Evolutionary conservation across 2,329 filamentous ascomycete genomes (phyloP), one percentile per base, ranked within the genome.

Genomic region (Madurella fahalii): DNA sequence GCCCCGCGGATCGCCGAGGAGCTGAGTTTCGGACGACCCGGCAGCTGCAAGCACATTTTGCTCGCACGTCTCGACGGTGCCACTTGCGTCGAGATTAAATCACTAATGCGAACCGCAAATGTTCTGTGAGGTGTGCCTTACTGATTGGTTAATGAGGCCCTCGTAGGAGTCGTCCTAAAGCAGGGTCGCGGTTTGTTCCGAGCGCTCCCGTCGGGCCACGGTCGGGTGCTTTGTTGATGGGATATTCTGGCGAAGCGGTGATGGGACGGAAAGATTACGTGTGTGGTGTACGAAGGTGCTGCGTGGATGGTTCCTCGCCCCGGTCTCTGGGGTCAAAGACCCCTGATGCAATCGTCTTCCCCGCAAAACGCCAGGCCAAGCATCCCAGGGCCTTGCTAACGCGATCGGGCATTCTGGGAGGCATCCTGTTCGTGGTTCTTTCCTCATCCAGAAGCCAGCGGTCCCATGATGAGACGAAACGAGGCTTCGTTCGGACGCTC

Each of bases 281-380:
- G n/a, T n/a, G n/a, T n/a, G n/a, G n/a, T n/a, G n/a, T n/a, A n/a
- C n/a, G n/a, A n/a, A n/a, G n/a, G n/a, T n/a, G n/a, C n/a, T n/a
- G n/a, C n/a, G n/a, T n/a, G n/a, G n/a, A n/a, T n/a, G n/a, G n/a
- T 52, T 41, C 53, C 53, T 48, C 32, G 32, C 48, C 48, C 53
- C 13, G 37, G 45, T 51, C 43, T 45, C 44, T 25, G 25, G 25
- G 25, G 25, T 42, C 2, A 16, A 42, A 17, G 25, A 48, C 40
- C 53, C 40, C 41, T 43, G 53, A 47, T 55, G 48, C 48, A 40
- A 48, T 18, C 31, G 39, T 31, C 25, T 50, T 47, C 39, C 53
- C 53, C 53, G 48, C 53, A 52, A 52, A 45, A 48, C 43, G 31
- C 43, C 37, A 43, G n/a, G 32, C 53, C 48, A 51, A 54, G 52